These are phyloP conservation scores for Saccharomyces kudriavzevii DNA, from an alignment of 805 yeast species.

Conservation along the genomic window DNA sequence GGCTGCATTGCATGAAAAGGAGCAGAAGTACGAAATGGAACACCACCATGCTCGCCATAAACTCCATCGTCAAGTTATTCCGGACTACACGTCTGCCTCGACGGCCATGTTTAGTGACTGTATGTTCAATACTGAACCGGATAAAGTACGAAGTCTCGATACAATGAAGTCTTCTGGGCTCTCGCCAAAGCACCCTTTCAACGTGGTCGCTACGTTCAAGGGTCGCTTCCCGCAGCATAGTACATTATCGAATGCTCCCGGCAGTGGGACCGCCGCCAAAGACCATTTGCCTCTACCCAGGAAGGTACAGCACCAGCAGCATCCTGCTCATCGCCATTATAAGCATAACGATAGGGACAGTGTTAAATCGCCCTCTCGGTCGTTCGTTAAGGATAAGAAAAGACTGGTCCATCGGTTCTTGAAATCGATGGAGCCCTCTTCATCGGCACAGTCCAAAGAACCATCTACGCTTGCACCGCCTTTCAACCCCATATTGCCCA, in stretches of 20 bases:
- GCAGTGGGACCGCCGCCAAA: not conserved
- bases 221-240: not conserved
- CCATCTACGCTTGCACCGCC: not conserved
- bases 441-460: not conserved
- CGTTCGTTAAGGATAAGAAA: conserved; percentile 14
- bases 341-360: not conserved
- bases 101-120: conserved; percentile 25
- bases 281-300: not conserved
- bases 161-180: not conserved
- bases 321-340: not conserved
- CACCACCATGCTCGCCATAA: conserved; percentile 7
- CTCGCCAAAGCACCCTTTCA: conserved; percentile 1
- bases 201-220: not conserved
- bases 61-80: not conserved
- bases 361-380: conserved; percentile 5
- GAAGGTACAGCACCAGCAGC: conserved; percentile 2
- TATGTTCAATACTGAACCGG: conserved; percentile 13
- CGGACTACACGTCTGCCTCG: conserved; percentile 23
- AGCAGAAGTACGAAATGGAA: conserved; percentile 1
- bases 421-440: conserved; percentile 8
- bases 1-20: conserved; percentile 1
- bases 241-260: not conserved
- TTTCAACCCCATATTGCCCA: not conserved
- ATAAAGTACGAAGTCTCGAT: conserved; percentile 1
- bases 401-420: conserved; percentile 24